phyloP scores from a whole-genome alignment of 2,329 filamentous ascomycete species.

The Exophiala oligosperma region DNA sequence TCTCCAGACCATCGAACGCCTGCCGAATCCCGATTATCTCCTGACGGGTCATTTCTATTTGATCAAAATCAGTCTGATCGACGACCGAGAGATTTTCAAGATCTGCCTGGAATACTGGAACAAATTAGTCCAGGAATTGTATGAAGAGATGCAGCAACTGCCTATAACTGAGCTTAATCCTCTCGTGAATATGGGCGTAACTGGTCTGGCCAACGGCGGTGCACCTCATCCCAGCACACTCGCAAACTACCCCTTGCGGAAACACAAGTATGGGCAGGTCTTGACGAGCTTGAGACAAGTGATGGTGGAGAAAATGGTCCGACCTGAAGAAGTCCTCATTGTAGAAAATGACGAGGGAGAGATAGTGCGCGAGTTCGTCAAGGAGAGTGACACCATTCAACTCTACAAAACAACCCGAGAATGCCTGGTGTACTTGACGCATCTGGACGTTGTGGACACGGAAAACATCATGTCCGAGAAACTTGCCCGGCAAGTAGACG shows the following conservation, averaged over 20 bases:
- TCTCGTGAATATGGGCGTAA: conserved; percentile 73
- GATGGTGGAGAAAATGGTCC: conserved; percentile 99
- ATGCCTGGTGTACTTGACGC: conserved; percentile 94
- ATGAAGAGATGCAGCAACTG: conserved; percentile 97
- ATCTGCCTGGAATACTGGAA: conserved; percentile 99
- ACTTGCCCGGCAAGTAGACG: conserved; percentile 90
- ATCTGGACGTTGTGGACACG: conserved; percentile 94
- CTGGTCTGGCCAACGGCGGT: conserved; percentile 72
- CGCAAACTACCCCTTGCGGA: conserved; percentile 87
- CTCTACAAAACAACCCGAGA: conserved; percentile 98
- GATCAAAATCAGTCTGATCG: conserved; percentile 96
- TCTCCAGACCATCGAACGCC: conserved; percentile 87
- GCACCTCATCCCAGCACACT: conserved; percentile 83
- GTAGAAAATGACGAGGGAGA: conserved; percentile 99
- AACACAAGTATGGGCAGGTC: conserved; percentile 96
- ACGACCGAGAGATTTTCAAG: conserved; percentile 99
- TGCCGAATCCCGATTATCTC: conserved; percentile 92
- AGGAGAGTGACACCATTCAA: conserved; percentile 98
- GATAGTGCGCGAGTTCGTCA: conserved; percentile 98
- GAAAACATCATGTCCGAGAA: conserved; percentile 99
- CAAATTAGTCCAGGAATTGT: conserved; percentile 94
- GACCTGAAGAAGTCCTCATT: conserved; percentile 94
- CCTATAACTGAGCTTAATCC: conserved; percentile 93
- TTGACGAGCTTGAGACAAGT: conserved; percentile 91
- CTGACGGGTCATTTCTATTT: conserved; percentile 97